Evolutionary conservation across 2,329 filamentous ascomycete genomes (phyloP).

Genomic region (Colletotrichum tabaci): DNA sequence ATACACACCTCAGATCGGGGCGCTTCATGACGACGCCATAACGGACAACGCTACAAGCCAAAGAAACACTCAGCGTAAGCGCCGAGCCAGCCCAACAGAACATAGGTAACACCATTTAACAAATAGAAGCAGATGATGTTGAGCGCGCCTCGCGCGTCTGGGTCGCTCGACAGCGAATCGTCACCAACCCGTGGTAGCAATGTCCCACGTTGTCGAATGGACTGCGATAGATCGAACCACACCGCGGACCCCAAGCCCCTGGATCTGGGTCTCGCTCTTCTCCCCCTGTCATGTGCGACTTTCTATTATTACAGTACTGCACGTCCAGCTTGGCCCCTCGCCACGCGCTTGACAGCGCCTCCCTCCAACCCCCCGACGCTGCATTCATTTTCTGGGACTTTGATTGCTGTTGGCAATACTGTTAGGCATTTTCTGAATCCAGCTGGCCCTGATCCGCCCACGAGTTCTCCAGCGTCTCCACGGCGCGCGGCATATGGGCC

Average conservation of each 20-base stretch:
- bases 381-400: conserved; percentile 33
- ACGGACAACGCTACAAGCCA: neutral
- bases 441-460: conserved; percentile 13
- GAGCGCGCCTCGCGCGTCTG: conserved; percentile 2
- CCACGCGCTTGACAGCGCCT: conserved; percentile 18
- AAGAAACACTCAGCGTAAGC: neutral
- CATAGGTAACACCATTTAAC: neutral
- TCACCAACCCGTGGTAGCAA: conserved; percentile 9
- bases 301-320: conserved; percentile 34
- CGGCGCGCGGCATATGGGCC: conserved; percentile 18
- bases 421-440: conserved; percentile 15
- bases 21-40: too few species aligned
- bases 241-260: conserved; percentile 29
- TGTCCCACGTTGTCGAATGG: conserved; percentile 18
- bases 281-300: conserved; percentile 17
- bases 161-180: conserved; percentile 25
- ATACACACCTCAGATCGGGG: too few species aligned
- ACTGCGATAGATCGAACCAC: conserved; percentile 13
- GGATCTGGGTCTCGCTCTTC: conserved; percentile 2
- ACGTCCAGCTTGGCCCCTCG: conserved; percentile 37
- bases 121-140: neutral
- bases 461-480: conserved; percentile 16
- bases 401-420: conserved; percentile 33
- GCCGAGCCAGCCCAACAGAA: neutral
- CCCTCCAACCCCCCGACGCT: conserved; percentile 16